A percentile compares a stretch with the other conserved stretches of the same genome.
Evolutionary conservation across 768 basidiomycete species (phyloP).

Genomic region (Russula vinacea): DNA sequence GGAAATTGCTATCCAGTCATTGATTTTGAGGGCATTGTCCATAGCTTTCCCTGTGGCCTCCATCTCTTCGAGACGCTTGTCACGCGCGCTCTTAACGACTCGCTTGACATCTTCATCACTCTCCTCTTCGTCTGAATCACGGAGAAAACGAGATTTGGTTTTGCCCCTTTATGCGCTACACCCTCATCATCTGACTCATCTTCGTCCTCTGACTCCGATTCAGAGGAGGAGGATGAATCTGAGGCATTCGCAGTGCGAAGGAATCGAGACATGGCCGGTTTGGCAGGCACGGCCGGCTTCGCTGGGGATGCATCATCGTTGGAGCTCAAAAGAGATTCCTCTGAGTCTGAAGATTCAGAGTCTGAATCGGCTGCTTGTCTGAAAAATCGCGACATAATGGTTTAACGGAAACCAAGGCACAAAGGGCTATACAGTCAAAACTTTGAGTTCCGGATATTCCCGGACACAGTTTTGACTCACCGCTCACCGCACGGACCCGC

Average conservation of each 20-base stretch:
- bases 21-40: constrained; percentile 93
- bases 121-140: constrained; percentile 50
- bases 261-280: constrained; percentile 77
- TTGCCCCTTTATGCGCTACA: constrained; percentile 37
- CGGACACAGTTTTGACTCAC: neutral
- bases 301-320: constrained; percentile 58
- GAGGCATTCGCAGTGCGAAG: constrained; percentile 61
- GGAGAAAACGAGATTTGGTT: constrained; percentile 44
- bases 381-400: constrained; percentile 83
- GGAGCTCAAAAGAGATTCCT: constrained; percentile 69
- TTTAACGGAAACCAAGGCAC: neutral
- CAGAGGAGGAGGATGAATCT: constrained; percentile 40
- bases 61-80: constrained; percentile 93
- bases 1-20: constrained; percentile 93
- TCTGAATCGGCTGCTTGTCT: constrained; percentile 82
- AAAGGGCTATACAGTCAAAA: neutral
- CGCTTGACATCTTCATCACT: constrained; percentile 69
- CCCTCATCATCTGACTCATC: constrained; percentile 47
- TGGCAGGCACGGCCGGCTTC: constrained; percentile 45
- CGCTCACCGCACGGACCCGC: neutral
- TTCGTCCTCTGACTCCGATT: constrained; percentile 48
- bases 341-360: constrained; percentile 68
- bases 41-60: constrained; percentile 87
- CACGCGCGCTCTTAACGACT: constrained; percentile 81
- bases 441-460: constrained; percentile 29